Evolutionary conservation across 805 yeast genomes (phyloP).

Genomic region (Torulaspora indica): DNA sequence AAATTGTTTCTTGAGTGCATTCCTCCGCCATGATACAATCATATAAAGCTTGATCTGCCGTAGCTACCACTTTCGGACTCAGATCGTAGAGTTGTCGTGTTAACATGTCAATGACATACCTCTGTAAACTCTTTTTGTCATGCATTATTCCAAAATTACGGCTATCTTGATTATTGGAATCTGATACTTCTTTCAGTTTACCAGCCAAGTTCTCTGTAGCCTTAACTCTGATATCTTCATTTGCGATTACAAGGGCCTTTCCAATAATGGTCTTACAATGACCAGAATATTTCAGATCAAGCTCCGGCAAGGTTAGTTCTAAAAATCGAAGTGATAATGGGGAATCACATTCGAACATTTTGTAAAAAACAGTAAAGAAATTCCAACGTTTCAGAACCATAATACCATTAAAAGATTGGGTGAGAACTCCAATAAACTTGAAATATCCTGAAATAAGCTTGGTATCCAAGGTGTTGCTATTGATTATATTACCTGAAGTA

Average conservation of each 20-base stretch:
- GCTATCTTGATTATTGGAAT: neutral
- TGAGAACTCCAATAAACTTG: conserved; percentile 68
- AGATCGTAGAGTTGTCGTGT: conserved; percentile 69
- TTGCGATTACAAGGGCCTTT: conserved; percentile 57
- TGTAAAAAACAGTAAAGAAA: conserved; percentile 72
- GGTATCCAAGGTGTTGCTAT: conserved; percentile 50
- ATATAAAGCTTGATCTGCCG: conserved; percentile 53
- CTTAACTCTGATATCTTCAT: conserved; percentile 46
- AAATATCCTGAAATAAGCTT: conserved; percentile 77
- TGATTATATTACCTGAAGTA: conserved; percentile 62
- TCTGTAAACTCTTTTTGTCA: conserved; percentile 5
- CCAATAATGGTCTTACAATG: conserved; percentile 65
- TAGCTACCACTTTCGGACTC: conserved; percentile 48
- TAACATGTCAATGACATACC: conserved; percentile 37
- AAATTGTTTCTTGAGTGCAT: conserved; percentile 21
- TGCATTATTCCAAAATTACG: conserved; percentile 4
- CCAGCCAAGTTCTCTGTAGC: conserved; percentile 52
- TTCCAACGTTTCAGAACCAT: conserved; percentile 75
- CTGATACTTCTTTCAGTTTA: conserved; percentile 18
- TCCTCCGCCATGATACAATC: conserved; percentile 46
- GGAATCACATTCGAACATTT: conserved; percentile 53
- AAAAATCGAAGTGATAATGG: conserved; percentile 52
- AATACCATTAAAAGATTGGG: conserved; percentile 57
- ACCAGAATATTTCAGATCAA: conserved; percentile 56
- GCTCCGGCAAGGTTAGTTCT: conserved; percentile 51